A percentile compares a stretch with the other conserved stretches of the same genome.
These are phyloP conservation scores for Blastobotrys aristatus DNA, from an alignment of 1,139 yeast species.

Conservation along the genomic window DNA sequence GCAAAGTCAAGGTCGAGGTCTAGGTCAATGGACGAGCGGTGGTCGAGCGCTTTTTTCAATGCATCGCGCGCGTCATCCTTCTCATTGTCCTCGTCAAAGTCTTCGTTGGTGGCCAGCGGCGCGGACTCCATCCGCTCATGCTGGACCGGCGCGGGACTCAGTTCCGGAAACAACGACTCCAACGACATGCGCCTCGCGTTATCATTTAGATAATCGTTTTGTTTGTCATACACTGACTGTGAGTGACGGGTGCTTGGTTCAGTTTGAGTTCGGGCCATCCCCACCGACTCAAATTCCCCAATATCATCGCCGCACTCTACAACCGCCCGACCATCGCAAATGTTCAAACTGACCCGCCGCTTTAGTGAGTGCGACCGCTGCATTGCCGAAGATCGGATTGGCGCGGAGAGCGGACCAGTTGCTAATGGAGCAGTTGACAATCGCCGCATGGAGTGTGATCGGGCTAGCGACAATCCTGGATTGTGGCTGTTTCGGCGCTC, in stretches of 20 bases:
- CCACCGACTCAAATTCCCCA: not conserved
- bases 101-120: not conserved
- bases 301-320: slow-evolving; percentile 10
- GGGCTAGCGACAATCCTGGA: slow-evolving; percentile 4
- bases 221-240: slow-evolving; percentile 17
- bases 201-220: slow-evolving; percentile 17
- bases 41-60: slow-evolving; percentile 8
- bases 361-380: slow-evolving; percentile 13
- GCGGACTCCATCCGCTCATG: not conserved
- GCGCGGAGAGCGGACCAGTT: slow-evolving; percentile 17
- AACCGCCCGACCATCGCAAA: slow-evolving; percentile 18
- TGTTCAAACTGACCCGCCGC: slow-evolving; percentile 18
- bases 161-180: slow-evolving; percentile 23
- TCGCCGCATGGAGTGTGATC: slow-evolving; percentile 11
- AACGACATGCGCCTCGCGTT: slow-evolving; percentile 20
- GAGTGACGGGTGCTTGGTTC: slow-evolving; percentile 4
- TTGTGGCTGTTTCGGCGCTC: slow-evolving; percentile 14
- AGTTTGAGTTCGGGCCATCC: slow-evolving; percentile 12
- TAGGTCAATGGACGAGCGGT: not conserved
- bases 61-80: slow-evolving; percentile 19
- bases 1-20: not conserved
- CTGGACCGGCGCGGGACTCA: slow-evolving; percentile 12
- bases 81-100: slow-evolving; percentile 8
- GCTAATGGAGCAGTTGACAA: not conserved
- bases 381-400: slow-evolving; percentile 12